Base-by-base conservation (phyloP, 257 asterid species). In the Ehretia macrophylla region DNA sequence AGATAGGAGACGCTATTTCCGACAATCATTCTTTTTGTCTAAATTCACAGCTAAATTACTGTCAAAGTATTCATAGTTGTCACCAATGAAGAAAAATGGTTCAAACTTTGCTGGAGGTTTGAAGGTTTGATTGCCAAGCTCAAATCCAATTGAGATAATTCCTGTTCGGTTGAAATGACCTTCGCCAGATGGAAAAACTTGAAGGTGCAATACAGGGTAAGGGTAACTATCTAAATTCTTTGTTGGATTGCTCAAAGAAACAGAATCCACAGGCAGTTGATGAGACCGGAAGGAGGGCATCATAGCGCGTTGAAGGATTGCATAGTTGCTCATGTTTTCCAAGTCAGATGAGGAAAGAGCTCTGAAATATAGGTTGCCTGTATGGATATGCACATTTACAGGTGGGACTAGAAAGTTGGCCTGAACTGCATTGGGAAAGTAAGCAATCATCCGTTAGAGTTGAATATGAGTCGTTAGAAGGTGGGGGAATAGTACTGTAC, bases 71-170 rank as follows among this genome's bases (percentile, higher is more conserved):
- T 51, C 71, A 62, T 88, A 92, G 14, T 0, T 23, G 54, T 69
- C 65, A 27, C 65, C 96, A 10, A 5, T 39, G 78, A 79, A 92
- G 71, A 52, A 61, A 69, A 63, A 92, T 23, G 99, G 96, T 58
- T 96, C 99, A 66, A 92, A 92, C 1, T 4, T 58, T 0, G 1
- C 10, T 4, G 95, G 95, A 0, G 97, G 97, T 79, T 88, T 84
- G 82, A 92, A 86, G 27, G 87, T 84, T 48, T 84, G 99, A 70
- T 83, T 88, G 75, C 95, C 88, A 8, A 92, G 82, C 53, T 59
- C 69, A 66, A 84, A 81, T 5, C 79, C 99, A 10, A 92, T 72
- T 42, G 75, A 48, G 11, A 80, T 57, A 65, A 92, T 71, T 63
- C 81, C 99, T 4, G 89, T 60, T 10, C 70, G 74, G 32, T 88